These are phyloP conservation scores for Peronospora farinosa DNA, from an alignment of 352 stramenopile genomes.

Conservation along the genomic window DNA sequence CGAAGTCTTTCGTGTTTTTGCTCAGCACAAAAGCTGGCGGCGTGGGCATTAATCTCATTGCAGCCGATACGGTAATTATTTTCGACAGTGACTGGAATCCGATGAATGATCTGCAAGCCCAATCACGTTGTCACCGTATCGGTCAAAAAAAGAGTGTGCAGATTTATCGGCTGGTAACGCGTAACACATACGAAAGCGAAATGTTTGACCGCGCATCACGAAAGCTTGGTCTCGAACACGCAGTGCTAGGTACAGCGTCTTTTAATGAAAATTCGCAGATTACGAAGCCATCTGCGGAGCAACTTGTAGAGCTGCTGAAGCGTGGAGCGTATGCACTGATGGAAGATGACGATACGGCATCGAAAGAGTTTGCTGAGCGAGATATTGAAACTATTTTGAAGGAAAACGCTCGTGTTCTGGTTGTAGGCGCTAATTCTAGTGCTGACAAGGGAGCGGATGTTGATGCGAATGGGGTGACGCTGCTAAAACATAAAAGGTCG, in stretches of 20 bases:
- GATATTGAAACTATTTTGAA: constrained; percentile 96
- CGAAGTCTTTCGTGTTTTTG: constrained; percentile 97
- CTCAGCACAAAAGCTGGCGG: constrained; percentile 97
- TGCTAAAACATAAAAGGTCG: constrained; percentile 35
- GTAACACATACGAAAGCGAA: constrained; percentile 99
- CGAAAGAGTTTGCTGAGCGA: constrained; percentile 89
- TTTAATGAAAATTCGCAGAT: constrained; percentile 89
- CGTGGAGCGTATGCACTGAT: constrained; percentile 98
- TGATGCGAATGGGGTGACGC: constrained; percentile 15
- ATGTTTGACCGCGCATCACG: constrained; percentile 98
- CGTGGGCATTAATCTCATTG: constrained; percentile 97
- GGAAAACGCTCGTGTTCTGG: constrained; percentile 73
- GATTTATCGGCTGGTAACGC: constrained; percentile 96
- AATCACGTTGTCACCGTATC: constrained; percentile 95
- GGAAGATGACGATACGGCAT: constrained; percentile 93
- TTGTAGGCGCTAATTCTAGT: constrained; percentile 43
- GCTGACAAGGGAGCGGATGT: constrained; percentile 31
- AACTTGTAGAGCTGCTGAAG: constrained; percentile 96
- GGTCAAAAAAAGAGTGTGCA: constrained; percentile 98
- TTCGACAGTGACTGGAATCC: constrained; percentile 99
- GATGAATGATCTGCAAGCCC: constrained; percentile 89
- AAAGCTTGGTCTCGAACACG: constrained; percentile 98
- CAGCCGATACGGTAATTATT: constrained; percentile 98
- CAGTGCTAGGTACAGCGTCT: constrained; percentile 92
- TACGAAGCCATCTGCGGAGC: constrained; percentile 79